These are phyloP conservation scores for Cucurbita ficifolia DNA, from an alignment of 306 rosid genomes.

Conservation along the genomic window DNA sequence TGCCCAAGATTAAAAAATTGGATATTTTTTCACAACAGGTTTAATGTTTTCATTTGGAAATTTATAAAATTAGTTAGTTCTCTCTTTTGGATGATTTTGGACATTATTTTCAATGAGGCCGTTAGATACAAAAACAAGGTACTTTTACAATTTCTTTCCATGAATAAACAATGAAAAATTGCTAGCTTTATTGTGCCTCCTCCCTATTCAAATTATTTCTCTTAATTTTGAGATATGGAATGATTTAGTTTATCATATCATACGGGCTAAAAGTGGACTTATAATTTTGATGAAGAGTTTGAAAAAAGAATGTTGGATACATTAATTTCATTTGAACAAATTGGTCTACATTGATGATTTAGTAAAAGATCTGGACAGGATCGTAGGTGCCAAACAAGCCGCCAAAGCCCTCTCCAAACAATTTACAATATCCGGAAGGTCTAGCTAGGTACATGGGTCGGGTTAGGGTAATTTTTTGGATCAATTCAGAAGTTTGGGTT, in stretches of 20 bases:
- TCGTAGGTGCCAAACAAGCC: constrained; percentile 37
- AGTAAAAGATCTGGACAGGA: constrained; percentile 23
- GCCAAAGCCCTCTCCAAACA: constrained; percentile 48
- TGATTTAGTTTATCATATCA: too few relatives aligned
- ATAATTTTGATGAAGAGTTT: not conserved
- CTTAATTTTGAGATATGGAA: too few relatives aligned
- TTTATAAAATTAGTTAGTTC: not conserved
- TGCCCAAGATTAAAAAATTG: not conserved
- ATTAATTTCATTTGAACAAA: not conserved
- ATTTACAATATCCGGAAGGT: constrained; percentile 44
- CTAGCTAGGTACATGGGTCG: constrained; percentile 4
- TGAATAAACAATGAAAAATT: too few relatives aligned
- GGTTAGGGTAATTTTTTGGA: too few relatives aligned
- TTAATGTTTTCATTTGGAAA: not conserved
- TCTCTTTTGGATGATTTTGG: not conserved
- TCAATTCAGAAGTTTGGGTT: too few relatives aligned
- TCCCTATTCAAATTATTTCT: too few relatives aligned
- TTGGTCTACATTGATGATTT: constrained; percentile 15
- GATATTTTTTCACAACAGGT: not conserved
- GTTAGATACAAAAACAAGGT: too few relatives aligned
- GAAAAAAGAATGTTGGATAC: not conserved
- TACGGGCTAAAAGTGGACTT: too few relatives aligned
- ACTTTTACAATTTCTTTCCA: too few relatives aligned
- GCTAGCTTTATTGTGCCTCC: too few relatives aligned
- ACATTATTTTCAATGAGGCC: too few relatives aligned